These are phyloP conservation scores for Cardiospermum halicacabum DNA, from an alignment of 345 rosid species.

Conservation along the genomic window DNA sequence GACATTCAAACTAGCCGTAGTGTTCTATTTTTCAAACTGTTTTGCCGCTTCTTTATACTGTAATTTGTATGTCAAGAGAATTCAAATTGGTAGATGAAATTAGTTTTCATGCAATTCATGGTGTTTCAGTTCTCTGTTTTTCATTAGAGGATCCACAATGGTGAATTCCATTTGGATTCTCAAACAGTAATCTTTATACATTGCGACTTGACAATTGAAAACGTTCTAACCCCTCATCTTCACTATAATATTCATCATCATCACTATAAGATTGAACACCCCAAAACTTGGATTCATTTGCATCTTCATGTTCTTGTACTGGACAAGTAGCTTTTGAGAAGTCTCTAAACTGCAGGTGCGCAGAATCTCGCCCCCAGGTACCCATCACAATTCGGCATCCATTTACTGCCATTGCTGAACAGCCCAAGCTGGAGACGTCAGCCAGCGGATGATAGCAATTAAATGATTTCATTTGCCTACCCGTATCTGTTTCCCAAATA, in stretches of 20 bases:
- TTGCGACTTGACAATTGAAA: too few species aligned
- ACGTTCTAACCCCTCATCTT: too few species aligned
- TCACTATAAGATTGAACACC: slow-evolving; percentile 23
- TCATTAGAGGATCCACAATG: too few species aligned
- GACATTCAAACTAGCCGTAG: slow-evolving; percentile 9
- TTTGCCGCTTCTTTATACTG: slow-evolving; percentile 1
- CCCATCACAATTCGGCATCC: slow-evolving; percentile 37
- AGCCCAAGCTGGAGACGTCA: slow-evolving; percentile 17
- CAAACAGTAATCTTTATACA: too few species aligned
- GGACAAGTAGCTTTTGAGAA: slow-evolving; percentile 37
- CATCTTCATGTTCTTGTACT: slow-evolving; percentile 15
- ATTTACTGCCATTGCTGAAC: slow-evolving; percentile 50
- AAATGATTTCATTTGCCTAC: slow-evolving; percentile 38
- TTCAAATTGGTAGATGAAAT: slow-evolving; percentile 11
- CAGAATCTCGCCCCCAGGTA: slow-evolving; percentile 15
- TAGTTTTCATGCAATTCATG: neutral
- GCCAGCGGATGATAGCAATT: slow-evolving; percentile 21
- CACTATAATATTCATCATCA: slow-evolving; percentile 10
- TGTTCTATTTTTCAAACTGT: neutral
- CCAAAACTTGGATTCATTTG: slow-evolving; percentile 49
- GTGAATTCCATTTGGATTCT: too few species aligned
- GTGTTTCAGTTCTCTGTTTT: neutral
- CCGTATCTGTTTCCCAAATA: slow-evolving; percentile 55
- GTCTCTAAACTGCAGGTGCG: slow-evolving; percentile 30
- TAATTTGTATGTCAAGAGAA: slow-evolving; percentile 5